A percentile compares a stretch with the other conserved stretches of the same genome.
Evolutionary conservation across 1,284 basidiomycete genomes (phyloP).

Genomic region (Coriolopsis trogii): DNA sequence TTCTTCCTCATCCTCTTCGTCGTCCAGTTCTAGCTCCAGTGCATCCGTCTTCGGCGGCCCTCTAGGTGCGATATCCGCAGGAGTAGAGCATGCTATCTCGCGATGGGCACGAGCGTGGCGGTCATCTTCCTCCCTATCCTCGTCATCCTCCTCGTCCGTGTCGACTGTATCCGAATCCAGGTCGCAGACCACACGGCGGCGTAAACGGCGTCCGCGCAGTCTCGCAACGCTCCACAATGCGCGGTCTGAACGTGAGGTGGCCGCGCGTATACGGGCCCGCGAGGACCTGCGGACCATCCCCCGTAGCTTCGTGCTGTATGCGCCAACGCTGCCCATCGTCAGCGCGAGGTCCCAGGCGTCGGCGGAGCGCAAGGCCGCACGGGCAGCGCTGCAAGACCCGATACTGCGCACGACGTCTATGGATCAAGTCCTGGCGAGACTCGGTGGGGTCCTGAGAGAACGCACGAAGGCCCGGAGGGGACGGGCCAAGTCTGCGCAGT

Average conservation of each 20-base stretch:
- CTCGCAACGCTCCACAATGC: constrained; percentile 50
- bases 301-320: constrained; percentile 70
- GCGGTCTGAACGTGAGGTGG: constrained; percentile 59
- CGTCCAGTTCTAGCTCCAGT: constrained; percentile 37
- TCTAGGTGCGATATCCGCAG: constrained; percentile 43
- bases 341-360: constrained; percentile 10
- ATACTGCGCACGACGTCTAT: constrained; percentile 62
- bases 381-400: constrained; percentile 33
- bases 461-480: constrained; percentile 28
- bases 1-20: constrained; percentile 38
- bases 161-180: constrained; percentile 37
- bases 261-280: constrained; percentile 60
- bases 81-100: constrained; percentile 49
- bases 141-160: constrained; percentile 46
- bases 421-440: constrained; percentile 53
- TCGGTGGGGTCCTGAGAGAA: constrained; percentile 55
- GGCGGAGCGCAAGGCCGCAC: constrained; percentile 7
- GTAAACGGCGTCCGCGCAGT: constrained; percentile 46
- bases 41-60: constrained; percentile 38
- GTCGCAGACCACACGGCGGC: constrained; percentile 44
- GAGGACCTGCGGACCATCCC: constrained; percentile 59
- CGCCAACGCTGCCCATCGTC: constrained; percentile 42
- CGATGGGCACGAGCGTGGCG: constrained; percentile 49
- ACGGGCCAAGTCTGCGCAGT: constrained; percentile 16
- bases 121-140: constrained; percentile 46